These are phyloP conservation scores for Aschersonia sp. DNA, from an alignment of 2,329 filamentous ascomycete genomes.

Conservation along the genomic window DNA sequence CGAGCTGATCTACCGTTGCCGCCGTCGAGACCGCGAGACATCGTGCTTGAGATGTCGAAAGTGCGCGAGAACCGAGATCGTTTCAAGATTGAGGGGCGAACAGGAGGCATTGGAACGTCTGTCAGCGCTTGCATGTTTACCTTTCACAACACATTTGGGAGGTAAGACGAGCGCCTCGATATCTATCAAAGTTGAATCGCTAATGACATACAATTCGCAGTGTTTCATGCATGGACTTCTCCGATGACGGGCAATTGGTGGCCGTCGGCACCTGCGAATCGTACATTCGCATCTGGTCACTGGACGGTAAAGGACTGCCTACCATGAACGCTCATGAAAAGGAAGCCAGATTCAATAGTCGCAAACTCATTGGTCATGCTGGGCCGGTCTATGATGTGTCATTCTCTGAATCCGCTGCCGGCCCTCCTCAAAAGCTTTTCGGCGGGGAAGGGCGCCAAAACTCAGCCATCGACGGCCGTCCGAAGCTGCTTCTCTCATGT, in stretches of 20 bases:
- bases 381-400: constrained; percentile 79
- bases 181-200: not conserved
- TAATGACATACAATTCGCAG: constrained; percentile 26
- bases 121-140: constrained; percentile 95
- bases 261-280: constrained; percentile 86
- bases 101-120: constrained; percentile 67
- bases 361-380: constrained; percentile 74
- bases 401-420: constrained; percentile 61
- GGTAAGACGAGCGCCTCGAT: constrained; percentile 34
- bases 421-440: constrained; percentile 32
- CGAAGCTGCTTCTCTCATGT: constrained; percentile 72
- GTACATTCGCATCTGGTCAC: constrained; percentile 86
- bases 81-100: constrained; percentile 74
- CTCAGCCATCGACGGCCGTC: constrained; percentile 32
- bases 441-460: constrained; percentile 29
- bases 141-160: constrained; percentile 90
- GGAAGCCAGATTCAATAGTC: constrained; percentile 45
- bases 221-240: constrained; percentile 90
- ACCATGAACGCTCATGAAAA: constrained; percentile 47
- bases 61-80: constrained; percentile 85
- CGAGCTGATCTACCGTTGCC: constrained; percentile 74
- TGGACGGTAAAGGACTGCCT: constrained; percentile 70
- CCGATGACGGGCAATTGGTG: constrained; percentile 73
- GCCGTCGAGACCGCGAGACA: constrained; percentile 75
- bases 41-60: constrained; percentile 87